These are phyloP conservation scores for Xylaria longipes DNA, from an alignment of 495 filamentous ascomycete species.

Conservation along the genomic window DNA sequence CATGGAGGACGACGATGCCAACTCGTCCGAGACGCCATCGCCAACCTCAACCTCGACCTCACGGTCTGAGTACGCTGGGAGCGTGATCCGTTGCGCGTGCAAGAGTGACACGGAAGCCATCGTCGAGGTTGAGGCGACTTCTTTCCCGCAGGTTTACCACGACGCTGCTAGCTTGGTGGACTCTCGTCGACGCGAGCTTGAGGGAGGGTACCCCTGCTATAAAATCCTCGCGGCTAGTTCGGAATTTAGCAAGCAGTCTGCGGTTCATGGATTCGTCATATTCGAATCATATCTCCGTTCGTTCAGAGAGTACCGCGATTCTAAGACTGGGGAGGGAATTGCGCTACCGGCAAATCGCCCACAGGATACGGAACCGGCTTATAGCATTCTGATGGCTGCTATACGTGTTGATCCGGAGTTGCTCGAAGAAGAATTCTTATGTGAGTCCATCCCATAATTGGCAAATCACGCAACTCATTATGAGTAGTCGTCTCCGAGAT, in stretches of 20 bases:
- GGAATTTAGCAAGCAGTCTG: not conserved
- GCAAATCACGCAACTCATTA: not conserved
- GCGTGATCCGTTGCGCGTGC: slow-evolving; percentile 19
- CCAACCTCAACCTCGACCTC: not conserved
- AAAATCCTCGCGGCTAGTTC: not conserved
- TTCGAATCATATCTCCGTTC: slow-evolving; percentile 24
- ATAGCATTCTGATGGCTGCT: slow-evolving; percentile 22
- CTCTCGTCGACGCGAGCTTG: slow-evolving; percentile 19
- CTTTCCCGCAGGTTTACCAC: slow-evolving; percentile 21
- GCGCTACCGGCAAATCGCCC: slow-evolving; percentile 23
- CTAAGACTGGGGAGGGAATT: slow-evolving; percentile 17
- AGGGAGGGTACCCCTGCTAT: slow-evolving; percentile 20
- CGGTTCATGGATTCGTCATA: slow-evolving; percentile 18
- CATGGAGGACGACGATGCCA: slow-evolving; percentile 11
- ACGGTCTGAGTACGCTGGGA: not conserved
- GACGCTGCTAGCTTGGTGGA: not conserved
- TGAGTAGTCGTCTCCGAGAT: slow-evolving; percentile 24
- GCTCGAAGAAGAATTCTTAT: slow-evolving; percentile 26
- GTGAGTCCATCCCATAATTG: slow-evolving; percentile 10
- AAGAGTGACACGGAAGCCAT: slow-evolving; percentile 23
- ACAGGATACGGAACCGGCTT: slow-evolving; percentile 23
- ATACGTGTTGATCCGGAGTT: slow-evolving; percentile 22
- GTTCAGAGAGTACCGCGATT: slow-evolving; percentile 18
- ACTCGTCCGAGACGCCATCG: not conserved
- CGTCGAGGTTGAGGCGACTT: slow-evolving; percentile 20